Conservation (phyloP, 2,329 filamentous ascomycete species). For the Camillea tinctor region DNA sequence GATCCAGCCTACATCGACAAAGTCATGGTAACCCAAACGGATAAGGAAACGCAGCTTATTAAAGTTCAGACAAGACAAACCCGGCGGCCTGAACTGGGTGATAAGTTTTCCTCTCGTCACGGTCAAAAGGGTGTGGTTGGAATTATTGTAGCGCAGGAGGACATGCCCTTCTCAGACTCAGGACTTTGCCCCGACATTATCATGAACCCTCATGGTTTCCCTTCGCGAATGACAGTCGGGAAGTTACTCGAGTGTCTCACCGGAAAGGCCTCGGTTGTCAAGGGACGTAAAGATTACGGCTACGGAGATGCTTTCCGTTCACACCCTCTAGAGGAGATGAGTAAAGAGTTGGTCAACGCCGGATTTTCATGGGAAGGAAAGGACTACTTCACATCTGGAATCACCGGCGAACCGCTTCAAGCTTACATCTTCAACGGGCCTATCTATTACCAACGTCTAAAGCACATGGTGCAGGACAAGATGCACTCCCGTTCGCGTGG, state of each 20-base stretch:
- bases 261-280: slow-evolving; percentile 87
- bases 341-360: slow-evolving; percentile 75
- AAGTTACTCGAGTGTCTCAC: slow-evolving; percentile 95
- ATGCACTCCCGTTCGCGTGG: slow-evolving; percentile 96
- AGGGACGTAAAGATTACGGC: slow-evolving; percentile 85
- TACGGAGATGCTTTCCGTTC: slow-evolving; percentile 77
- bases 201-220: slow-evolving; percentile 99
- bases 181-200: slow-evolving; percentile 97
- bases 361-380: slow-evolving; percentile 98
- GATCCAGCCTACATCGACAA: slow-evolving; percentile 93
- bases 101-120: slow-evolving; percentile 98
- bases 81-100: slow-evolving; percentile 87
- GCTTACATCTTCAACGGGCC: slow-evolving; percentile 98
- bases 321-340: slow-evolving; percentile 85
- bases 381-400: slow-evolving; percentile 91
- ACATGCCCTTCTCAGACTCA: slow-evolving; percentile 91
- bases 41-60: slow-evolving; percentile 80
- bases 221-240: slow-evolving; percentile 98
- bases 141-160: slow-evolving; percentile 93
- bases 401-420: slow-evolving; percentile 89
- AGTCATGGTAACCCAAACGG: slow-evolving; percentile 88
- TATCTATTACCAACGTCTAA: slow-evolving; percentile 99
- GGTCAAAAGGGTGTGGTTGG: slow-evolving; percentile 98
- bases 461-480: slow-evolving; percentile 99
- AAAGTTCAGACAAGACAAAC: slow-evolving; percentile 98